Conservation (phyloP, 2,329 filamentous ascomycete species). For the Diaporthe sp. region DNA sequence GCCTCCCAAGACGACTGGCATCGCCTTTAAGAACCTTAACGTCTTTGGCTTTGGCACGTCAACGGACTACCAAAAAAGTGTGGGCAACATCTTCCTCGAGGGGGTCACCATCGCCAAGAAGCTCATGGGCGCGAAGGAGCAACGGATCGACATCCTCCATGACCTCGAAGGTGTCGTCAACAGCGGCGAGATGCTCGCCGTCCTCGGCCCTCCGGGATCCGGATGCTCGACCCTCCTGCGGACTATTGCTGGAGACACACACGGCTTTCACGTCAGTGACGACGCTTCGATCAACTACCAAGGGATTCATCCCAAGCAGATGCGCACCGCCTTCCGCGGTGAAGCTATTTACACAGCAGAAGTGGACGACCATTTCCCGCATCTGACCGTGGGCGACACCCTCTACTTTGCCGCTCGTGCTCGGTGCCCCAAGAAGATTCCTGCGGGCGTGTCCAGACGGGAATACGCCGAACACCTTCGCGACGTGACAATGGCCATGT, state of each 20-base stretch:
- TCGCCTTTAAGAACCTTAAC: constrained; percentile 77
- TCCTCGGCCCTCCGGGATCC: constrained; percentile 78
- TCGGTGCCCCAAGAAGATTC: constrained; percentile 73
- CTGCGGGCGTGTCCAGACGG: constrained; percentile 67
- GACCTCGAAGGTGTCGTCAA: constrained; percentile 77
- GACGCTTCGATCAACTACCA: constrained; percentile 81
- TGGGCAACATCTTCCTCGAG: constrained; percentile 72
- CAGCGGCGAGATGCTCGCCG: constrained; percentile 81
- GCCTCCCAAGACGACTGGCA: constrained; percentile 54
- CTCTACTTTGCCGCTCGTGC: constrained; percentile 82
- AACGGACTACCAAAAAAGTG: constrained; percentile 80
- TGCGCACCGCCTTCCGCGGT: constrained; percentile 83
- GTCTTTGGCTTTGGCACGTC: constrained; percentile 77
- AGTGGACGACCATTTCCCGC: constrained; percentile 85
- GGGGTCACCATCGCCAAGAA: constrained; percentile 58
- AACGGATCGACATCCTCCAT: constrained; percentile 77
- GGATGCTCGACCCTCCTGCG: constrained; percentile 89
- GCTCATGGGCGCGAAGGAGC: constrained; percentile 63
- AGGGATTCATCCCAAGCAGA: constrained; percentile 74
- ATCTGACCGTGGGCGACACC: constrained; percentile 83
- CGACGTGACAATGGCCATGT: constrained; percentile 82
- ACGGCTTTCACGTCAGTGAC: constrained; percentile 81
- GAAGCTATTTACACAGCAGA: constrained; percentile 91
- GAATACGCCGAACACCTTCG: constrained; percentile 74
- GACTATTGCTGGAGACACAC: constrained; percentile 85